Conservation (phyloP, 2,329 filamentous ascomycete genomes). For the Fusarium sp. region DNA sequence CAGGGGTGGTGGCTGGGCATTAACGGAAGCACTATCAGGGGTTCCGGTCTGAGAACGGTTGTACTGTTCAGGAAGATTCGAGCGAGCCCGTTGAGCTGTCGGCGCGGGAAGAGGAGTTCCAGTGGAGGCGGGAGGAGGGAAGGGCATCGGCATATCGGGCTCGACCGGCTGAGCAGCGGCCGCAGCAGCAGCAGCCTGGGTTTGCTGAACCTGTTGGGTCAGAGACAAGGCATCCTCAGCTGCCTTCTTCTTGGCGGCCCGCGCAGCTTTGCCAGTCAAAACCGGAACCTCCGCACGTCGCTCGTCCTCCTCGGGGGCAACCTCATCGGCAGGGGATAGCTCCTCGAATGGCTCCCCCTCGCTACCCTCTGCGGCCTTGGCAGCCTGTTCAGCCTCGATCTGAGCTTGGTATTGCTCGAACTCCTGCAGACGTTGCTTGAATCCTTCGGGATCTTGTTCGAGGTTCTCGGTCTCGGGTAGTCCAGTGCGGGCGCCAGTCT, state of each 20-base stretch:
- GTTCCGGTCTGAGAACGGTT: slow-evolving; percentile 81
- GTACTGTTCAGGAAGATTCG: slow-evolving; percentile 82
- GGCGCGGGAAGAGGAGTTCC: slow-evolving; percentile 88
- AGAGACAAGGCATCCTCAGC: slow-evolving; percentile 68
- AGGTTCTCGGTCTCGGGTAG: slow-evolving; percentile 64
- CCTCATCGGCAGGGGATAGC: slow-evolving; percentile 14
- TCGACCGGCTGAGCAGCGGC: slow-evolving; percentile 59
- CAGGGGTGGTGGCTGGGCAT: slow-evolving; percentile 72
- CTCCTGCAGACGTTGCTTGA: slow-evolving; percentile 80
- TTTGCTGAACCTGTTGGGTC: slow-evolving; percentile 86
- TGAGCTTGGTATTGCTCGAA: slow-evolving; percentile 84
- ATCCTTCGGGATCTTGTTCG: slow-evolving; percentile 66
- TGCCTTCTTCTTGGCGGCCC: slow-evolving; percentile 49
- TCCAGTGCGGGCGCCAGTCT: slow-evolving; percentile 55
- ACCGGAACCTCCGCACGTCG: slow-evolving; percentile 19
- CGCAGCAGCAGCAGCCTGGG: slow-evolving; percentile 61
- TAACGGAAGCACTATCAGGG: slow-evolving; percentile 63
- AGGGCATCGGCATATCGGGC: slow-evolving; percentile 78
- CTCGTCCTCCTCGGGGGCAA: slow-evolving; percentile 26
- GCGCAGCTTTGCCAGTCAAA: slow-evolving; percentile 42
- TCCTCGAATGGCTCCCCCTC: slow-evolving; percentile 50
- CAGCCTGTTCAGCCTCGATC: slow-evolving; percentile 67
- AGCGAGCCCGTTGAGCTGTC: slow-evolving; percentile 84
- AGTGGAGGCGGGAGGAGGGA: slow-evolving; percentile 71
- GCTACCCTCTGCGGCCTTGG: slow-evolving; percentile 45